Base-by-base conservation (phyloP, 257 asterid species). In the Nicotiana attenuata region DNA sequence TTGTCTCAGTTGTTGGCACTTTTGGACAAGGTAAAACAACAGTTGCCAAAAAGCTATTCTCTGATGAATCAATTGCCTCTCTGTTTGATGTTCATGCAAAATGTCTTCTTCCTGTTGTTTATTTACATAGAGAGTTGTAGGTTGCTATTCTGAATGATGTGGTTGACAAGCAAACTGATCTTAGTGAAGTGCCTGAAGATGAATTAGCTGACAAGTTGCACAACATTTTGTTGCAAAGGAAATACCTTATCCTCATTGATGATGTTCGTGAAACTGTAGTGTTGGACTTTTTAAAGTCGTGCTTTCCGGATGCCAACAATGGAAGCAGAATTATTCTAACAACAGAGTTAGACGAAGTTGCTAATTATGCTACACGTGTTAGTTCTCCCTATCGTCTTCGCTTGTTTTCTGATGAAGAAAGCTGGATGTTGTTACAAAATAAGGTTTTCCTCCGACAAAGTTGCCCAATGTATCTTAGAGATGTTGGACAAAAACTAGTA, bases 21-120 rank as follows among this genome's bases (percentile, higher is more conserved):
- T 84, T 84, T 4, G 88, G 88, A 24, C 52, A 8, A 20, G 86
- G 89, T 3, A 88, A 88, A 85, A 88, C 89, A 22, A 88, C 89
- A 24, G 20, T 88, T 1, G 87, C 86, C 29, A 84, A 59, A 19
- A 60, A 57, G 28, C 47, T 81, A 5, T 88, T 35, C 29, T 65
- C 28, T 1, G 85, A 86, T 64, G 68, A 80, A 7, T 22, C 7
- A 3, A 55, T 84, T 5, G 11, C 7, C 14, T 45, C 52, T 20
- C 69, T 64, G 41, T 88, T 88, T 56, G 19, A 84, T 8, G 56
- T 31, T 69, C 52, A 71, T 38, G 85, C 82, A 55, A 86, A 87
- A 85, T 38, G 82, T 20, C 59, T 56, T 9, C 68, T 86, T 31
- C 69, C 87, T 0, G 87, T 76, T 47, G 79, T 53, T 2, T 80